Evolutionary conservation across 1,284 basidiomycete genomes (phyloP), one percentile per base, ranked within the genome.

Genomic region (Violaceomyces palustris): DNA sequence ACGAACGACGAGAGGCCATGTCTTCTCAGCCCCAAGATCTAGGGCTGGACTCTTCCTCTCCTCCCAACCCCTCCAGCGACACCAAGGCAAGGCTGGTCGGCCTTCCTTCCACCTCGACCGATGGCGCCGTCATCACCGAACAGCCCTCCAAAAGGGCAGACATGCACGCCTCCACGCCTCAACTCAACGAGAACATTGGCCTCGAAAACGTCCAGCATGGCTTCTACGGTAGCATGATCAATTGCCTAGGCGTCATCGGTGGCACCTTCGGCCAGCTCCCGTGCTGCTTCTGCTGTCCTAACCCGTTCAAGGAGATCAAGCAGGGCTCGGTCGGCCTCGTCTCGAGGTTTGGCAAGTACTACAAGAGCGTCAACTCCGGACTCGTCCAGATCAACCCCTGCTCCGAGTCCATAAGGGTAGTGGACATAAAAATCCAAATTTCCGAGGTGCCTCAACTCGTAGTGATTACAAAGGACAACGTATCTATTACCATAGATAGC

Each of bases 361-460:
- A 91, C 82, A 87, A 86, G 74, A 83, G 86, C 6, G 90, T 93
- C 57, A 91, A 96, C 73, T 91, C 91, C 1, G 91, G 91, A 60
- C 80, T 96, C 18, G 84, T 86, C 40, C 82, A 88, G 65, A 84
- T 96, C 74, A 96, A 97, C 71, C 87, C 92, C 45, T 93, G 89
- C 79, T 87, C 87, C 7, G 91, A 96, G 74, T 79, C 79, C 1
- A 42, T 71, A 12, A 29, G 56, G n/a, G 42, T 42, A 1, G 61
- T 92, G 50, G 88, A 94, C 65, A 91, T 97, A 74, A 92, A 92
- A 76, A 92, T 96, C 59, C 88, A 92, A 72, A 87, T 93, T 57
- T 85, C 82, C 51, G 76, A 84, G 6, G 91, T 94, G 56, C 88
- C 88, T 21, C 79, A 84, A 48, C 90, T 92, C 77, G 83, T 80